Evolutionary conservation across 73 alveolate genomes (phyloP), one percentile per base, ranked within the genome.

Genomic region (Durusdinium trenchii): DNA sequence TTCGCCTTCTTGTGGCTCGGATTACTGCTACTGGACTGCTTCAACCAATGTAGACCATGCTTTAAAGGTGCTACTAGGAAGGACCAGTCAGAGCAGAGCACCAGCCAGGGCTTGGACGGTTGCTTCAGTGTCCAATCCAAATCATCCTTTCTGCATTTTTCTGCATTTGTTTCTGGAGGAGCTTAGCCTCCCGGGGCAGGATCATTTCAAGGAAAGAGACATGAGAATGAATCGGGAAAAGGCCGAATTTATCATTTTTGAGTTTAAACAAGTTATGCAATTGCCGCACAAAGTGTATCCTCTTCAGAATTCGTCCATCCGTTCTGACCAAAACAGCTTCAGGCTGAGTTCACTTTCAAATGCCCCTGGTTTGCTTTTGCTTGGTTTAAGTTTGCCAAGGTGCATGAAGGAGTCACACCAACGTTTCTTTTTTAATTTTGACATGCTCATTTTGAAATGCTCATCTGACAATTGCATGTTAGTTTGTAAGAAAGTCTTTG

Each of bases 1-100:
- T 86, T 61, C 45, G 83, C 67, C 52, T 86, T 23, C 35, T 86
- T 81, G 95, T 60, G 61, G 95, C 61, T 43, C 83, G 83, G 35
- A 38, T 52, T 62, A 60, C n/a, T n/a, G n/a, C n/a, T n/a, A n/a
- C n/a, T n/a, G n/a, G n/a, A n/a, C n/a, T n/a, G n/a, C n/a, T n/a
- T n/a, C 95, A 23, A 67, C 71, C 45, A 82, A 82, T 30, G 92
- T 45, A 14, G 26, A 45, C 64, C 50, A 75, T 75, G 85, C 54
- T 6, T 30, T 30, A 38, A 52, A 75, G 85, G 85, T 36, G 85
- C 85, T 75, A 30, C 28, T 64, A n/a, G n/a, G n/a, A n/a, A n/a
- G n/a, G n/a, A n/a, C n/a, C n/a, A n/a, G n/a, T n/a, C n/a, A n/a
- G n/a, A n/a, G n/a, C n/a, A n/a, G n/a, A n/a, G n/a, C n/a, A n/a